Evolutionary conservation across 176 grass and related monocot genomes (phyloP).

Genomic region (Oryza rufipogon): DNA sequence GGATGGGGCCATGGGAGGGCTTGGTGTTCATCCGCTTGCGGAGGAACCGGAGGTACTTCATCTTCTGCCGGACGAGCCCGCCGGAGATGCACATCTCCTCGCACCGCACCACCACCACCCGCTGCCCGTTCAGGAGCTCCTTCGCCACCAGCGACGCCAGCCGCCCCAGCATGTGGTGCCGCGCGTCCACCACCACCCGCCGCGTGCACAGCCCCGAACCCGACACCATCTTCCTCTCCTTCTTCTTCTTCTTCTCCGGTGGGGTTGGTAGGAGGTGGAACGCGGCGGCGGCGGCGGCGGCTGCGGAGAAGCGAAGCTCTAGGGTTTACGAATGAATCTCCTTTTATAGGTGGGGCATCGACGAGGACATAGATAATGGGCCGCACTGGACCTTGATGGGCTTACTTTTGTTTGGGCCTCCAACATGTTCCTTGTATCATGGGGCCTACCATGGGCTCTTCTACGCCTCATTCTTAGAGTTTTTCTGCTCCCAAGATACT

Average conservation of each 20-base stretch:
- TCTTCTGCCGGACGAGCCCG: slow-evolving; percentile 67
- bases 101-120: slow-evolving; percentile 61
- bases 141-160: slow-evolving; percentile 60
- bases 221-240: slow-evolving; percentile 44
- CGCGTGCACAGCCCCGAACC: slow-evolving; percentile 47
- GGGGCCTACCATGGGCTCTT: too few species aligned
- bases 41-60: slow-evolving; percentile 71
- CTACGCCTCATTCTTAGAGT: too few species aligned
- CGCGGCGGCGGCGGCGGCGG: not conserved
- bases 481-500: not conserved
- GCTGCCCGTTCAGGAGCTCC: slow-evolving; percentile 66
- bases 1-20: slow-evolving; percentile 64
- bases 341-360: not conserved
- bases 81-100: slow-evolving; percentile 73
- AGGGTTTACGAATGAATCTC: not conserved
- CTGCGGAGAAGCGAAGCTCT: not conserved
- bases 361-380: not conserved
- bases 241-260: not conserved
- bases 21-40: slow-evolving; percentile 81
- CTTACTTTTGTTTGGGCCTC: not conserved
- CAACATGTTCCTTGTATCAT: not conserved
- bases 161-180: slow-evolving; percentile 66
- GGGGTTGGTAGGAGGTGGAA: too few species aligned
- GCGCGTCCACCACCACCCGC: slow-evolving; percentile 56
- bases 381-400: not conserved